Evolutionary conservation across 306 rosid genomes (phyloP).

Genomic region (Cucurbita maxima): DNA sequence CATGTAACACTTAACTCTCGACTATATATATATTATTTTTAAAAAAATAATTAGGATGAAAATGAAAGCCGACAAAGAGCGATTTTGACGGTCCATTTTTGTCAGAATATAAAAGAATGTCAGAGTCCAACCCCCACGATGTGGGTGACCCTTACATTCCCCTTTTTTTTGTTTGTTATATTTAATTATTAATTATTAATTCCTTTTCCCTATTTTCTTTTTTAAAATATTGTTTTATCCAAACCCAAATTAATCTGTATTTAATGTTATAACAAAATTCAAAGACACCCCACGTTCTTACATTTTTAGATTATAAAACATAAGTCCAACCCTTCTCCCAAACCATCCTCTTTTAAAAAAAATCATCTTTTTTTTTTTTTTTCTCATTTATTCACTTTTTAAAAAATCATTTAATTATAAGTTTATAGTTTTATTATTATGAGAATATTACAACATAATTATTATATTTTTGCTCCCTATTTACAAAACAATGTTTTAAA

Average conservation of each 20-base stretch:
- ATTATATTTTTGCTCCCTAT: background rate
- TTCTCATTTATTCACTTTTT: too few relatives aligned
- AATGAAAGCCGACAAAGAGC: background rate
- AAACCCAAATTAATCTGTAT: background rate
- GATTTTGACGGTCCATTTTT: background rate
- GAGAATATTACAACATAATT: background rate
- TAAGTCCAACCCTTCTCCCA: background rate
- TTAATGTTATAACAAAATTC: background rate
- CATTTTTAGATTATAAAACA: background rate
- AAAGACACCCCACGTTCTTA: slow-evolving; percentile 3
- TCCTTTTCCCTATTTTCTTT: background rate
- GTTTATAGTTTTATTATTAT: background rate
- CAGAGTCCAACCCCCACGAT: background rate
- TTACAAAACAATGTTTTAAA: background rate
- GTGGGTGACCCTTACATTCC: background rate
- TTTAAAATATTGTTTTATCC: background rate
- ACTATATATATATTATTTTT: too few relatives aligned
- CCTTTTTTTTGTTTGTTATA: background rate
- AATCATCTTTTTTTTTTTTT: too few relatives aligned
- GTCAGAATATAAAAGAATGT: background rate
- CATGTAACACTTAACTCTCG: too few relatives aligned
- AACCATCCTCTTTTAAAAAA: background rate
- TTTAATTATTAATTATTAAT: background rate
- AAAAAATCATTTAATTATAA: too few relatives aligned
- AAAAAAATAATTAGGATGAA: background rate